Conservation (phyloP, 2,329 filamentous ascomycete genomes). For the Saccharata proteae region DNA sequence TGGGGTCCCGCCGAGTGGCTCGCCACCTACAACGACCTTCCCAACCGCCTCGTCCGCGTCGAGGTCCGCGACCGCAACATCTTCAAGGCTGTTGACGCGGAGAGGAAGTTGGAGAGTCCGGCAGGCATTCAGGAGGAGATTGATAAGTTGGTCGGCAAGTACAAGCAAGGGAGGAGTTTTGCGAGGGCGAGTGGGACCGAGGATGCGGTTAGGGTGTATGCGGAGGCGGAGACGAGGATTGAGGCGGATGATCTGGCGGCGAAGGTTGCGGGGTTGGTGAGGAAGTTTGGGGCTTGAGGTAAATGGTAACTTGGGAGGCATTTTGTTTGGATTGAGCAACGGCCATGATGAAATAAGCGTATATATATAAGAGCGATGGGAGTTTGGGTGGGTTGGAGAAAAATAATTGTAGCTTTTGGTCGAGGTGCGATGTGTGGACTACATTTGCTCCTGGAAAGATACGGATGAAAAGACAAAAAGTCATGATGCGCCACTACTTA, state of each 20-base stretch:
- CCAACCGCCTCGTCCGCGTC: constrained; percentile 88
- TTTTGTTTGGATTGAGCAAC: no score
- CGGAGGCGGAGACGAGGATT: constrained; percentile 77
- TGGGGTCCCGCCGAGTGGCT: constrained; percentile 90
- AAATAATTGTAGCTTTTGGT: no score
- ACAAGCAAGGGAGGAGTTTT: constrained; percentile 79
- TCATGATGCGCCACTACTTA: no score
- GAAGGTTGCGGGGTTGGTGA: constrained; percentile 66
- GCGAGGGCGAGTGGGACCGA: constrained; percentile 90
- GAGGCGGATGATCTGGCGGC: constrained; percentile 86
- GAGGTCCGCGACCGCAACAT: constrained; percentile 78
- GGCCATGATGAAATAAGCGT: no score
- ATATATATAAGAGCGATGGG: no score
- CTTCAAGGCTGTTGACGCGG: constrained; percentile 86
- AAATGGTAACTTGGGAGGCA: no score
- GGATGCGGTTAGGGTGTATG: constrained; percentile 91
- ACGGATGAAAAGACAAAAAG: no score
- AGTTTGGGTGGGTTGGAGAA: no score
- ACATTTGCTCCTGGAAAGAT: no score
- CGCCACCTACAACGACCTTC: constrained; percentile 82
- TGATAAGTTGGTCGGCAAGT: constrained; percentile 78
- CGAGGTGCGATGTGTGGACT: no score
- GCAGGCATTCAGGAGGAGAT: constrained; percentile 73
- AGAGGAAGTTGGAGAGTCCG: constrained; percentile 73
- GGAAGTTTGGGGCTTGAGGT: constrained; percentile 21